phyloP scores from a whole-genome alignment of 148 eudicot genomes.

The Drosera capensis region DNA sequence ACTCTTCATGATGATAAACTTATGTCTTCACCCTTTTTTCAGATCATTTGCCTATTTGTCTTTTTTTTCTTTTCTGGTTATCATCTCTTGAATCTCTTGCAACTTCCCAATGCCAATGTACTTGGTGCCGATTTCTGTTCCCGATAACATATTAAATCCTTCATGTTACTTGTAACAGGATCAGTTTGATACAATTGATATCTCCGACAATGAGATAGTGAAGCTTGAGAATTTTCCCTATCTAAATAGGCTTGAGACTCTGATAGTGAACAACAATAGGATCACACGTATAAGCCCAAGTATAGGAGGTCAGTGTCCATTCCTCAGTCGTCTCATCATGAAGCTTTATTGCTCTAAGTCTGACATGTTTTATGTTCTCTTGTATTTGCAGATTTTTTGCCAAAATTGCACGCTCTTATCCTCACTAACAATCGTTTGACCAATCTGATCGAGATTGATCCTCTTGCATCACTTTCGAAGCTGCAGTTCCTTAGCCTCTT shows the following conservation, averaged over 20 bases:
- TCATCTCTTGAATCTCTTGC: no score
- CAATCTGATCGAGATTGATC: slow-evolving; percentile 93
- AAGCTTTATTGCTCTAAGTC: neutral
- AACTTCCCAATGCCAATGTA: neutral
- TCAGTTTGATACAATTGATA: slow-evolving; percentile 91
- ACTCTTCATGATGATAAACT: no score
- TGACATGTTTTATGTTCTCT: neutral
- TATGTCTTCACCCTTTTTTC: neutral
- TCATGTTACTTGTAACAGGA: slow-evolving; percentile 31
- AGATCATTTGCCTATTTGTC: neutral
- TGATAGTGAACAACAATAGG: slow-evolving; percentile 80
- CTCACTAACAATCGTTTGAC: slow-evolving; percentile 83
- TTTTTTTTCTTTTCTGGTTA: no score
- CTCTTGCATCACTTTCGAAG: slow-evolving; percentile 78
- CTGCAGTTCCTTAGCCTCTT: slow-evolving; percentile 63
- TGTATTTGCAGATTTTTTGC: slow-evolving; percentile 62
- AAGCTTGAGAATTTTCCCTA: slow-evolving; percentile 90
- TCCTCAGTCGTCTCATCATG: neutral
- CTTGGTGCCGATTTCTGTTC: neutral
- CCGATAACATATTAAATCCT: neutral
- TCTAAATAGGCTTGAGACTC: slow-evolving; percentile 68
- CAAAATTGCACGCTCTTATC: slow-evolving; percentile 78
- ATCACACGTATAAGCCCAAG: slow-evolving; percentile 82
- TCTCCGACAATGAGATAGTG: slow-evolving; percentile 96
- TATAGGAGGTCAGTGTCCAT: slow-evolving; percentile 62